Base-by-base conservation (phyloP, 148 eudicot genomes). In the Mesembryanthemum crystallinum region DNA sequence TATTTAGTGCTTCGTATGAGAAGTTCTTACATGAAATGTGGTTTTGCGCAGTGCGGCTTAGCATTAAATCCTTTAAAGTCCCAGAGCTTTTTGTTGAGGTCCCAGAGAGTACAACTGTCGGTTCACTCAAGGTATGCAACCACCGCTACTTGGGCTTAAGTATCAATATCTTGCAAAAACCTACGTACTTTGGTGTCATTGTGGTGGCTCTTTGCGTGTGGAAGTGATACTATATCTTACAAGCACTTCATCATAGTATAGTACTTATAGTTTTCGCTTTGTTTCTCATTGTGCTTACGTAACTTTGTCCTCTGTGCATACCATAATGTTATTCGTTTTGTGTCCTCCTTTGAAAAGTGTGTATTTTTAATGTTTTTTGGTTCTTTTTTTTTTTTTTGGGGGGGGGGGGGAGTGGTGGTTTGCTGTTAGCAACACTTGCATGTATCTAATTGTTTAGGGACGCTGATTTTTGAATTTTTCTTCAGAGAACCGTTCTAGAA, bases 61-160 rank as follows among this genome's bases (percentile, higher is more conserved):
- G 88, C 85, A 96, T 96, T 5, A 91, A 92, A 83, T 92, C 99
- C 71, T 96, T 96, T 76, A 89, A 77, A 79, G 98, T 96, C 75
- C 99, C 98, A 43, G 99, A 96, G 80, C 93, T 96, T 68, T 88
- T 86, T 77, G 80, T 96, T 69, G 98, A 96, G 88, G 93, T 92
- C 77, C 93, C 99, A 10, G 98, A 92, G 87, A 87, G 78, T 81
- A 82, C 94, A 74, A 92, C 97, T 25, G 92, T 96, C 58, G 97
- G 93, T 79, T 91, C 97, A 30, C 85, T 96, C 57, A 96, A 92
- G 99, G 99, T 96, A 82, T 72, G 52, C 58, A 71, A 12, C 52
- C 64, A 49, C 30, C 32, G 61, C 52, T 66, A 67, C 29, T 4
- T 52, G 24, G 55, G 17, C 6, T 72, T n/a, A 1, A 27, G 20